Evolutionary conservation across 2,329 filamentous ascomycete species (phyloP).

Genomic region (Albophoma yamanashiensis): DNA sequence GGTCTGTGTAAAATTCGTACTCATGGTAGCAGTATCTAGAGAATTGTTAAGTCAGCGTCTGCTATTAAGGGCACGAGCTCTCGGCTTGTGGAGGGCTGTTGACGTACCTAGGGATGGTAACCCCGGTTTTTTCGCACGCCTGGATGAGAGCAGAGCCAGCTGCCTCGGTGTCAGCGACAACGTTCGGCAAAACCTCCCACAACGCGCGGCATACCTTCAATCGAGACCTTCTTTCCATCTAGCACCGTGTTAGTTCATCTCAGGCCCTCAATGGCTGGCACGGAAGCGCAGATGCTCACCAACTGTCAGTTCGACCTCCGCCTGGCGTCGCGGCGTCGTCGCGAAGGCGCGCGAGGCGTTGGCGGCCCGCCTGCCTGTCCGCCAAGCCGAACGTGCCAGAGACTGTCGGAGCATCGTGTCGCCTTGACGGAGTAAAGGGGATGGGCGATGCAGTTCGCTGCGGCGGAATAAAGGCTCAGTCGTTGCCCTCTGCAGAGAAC

Average conservation of each 20-base stretch:
- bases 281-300: conserved; percentile 38
- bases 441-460: conserved; percentile 24
- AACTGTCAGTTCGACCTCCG: conserved; percentile 95
- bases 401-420: conserved; percentile 59
- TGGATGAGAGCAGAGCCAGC: conserved; percentile 96
- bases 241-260: conserved; percentile 20
- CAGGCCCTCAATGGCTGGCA: conserved; percentile 17
- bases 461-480: conserved; percentile 26
- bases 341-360: conserved; percentile 68
- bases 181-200: conserved; percentile 7
- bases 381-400: conserved; percentile 58
- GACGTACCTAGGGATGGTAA: conserved; percentile 69
- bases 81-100: neutral
- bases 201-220: conserved; percentile 61
- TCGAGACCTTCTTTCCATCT: conserved; percentile 98
- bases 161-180: conserved; percentile 35
- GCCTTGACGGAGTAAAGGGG: conserved; percentile 40
- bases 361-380: conserved; percentile 47
- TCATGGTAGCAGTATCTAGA: conserved; percentile 97
- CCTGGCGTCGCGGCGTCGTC: conserved; percentile 65
- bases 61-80: neutral
- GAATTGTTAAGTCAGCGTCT: conserved; percentile 14
- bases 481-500: conserved; percentile 28
- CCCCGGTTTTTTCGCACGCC: conserved; percentile 96
- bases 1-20: conserved; percentile 37